A percentile compares a stretch with the other conserved stretches of the same genome.
Conservation (phyloP, 2,329 filamentous ascomycete genomes). For the Chrysosporium queenslandicum region DNA sequence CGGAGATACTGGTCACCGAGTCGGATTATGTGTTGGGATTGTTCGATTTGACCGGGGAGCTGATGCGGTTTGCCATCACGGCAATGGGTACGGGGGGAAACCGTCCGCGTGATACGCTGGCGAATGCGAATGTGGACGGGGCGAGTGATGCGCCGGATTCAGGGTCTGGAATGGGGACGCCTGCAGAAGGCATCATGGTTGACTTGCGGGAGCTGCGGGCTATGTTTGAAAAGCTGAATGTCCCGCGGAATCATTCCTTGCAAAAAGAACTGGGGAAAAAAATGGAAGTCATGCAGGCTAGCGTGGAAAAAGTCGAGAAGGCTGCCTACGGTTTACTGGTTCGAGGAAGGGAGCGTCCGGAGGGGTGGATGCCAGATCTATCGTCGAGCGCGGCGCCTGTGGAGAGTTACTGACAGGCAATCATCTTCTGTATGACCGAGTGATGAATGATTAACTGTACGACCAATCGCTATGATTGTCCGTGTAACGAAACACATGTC, state of each 20-base stretch:
- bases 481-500: too few relatives aligned
- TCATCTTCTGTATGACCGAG: too few relatives aligned
- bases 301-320: constrained; percentile 88
- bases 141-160: constrained; percentile 18
- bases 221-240: constrained; percentile 63
- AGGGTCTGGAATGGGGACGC: constrained; percentile 32
- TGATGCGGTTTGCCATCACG: constrained; percentile 94
- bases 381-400: constrained; percentile 32
- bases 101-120: constrained; percentile 29
- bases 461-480: too few relatives aligned
- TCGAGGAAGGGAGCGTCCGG: constrained; percentile 75
- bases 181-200: constrained; percentile 47
- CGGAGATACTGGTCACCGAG: constrained; percentile 55
- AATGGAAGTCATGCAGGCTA: constrained; percentile 72
- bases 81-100: constrained; percentile 64
- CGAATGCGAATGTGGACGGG: constrained; percentile 15
- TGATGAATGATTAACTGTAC: too few relatives aligned
- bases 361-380: constrained; percentile 82
- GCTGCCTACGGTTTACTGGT: constrained; percentile 81
- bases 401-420: constrained; percentile 28
- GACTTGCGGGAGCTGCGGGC: constrained; percentile 73
- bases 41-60: constrained; percentile 87
- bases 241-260: constrained; percentile 44
- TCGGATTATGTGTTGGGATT: constrained; percentile 85
- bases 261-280: constrained; percentile 63